Base-by-base conservation (phyloP, 371 early-diverging fungal species). In the Mucor circinelloides region DNA sequence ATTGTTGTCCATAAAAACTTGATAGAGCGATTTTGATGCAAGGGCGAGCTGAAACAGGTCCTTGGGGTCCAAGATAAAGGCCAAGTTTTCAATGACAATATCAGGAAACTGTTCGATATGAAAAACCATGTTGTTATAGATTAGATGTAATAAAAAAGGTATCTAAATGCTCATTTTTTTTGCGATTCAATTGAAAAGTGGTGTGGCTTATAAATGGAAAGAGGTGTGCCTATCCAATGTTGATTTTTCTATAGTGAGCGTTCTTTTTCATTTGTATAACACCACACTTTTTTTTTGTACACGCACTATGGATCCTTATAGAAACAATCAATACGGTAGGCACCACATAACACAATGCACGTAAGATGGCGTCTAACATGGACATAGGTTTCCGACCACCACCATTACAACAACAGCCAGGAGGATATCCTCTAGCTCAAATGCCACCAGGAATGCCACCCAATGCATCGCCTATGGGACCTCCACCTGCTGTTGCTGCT, bases 21-120 rank as follows among this genome's bases (percentile, higher is more conserved):
- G 60, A 23, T 67, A 70, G 19, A 77, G 61, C 15, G 67, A 36
- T 48, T 77, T 77, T 15, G 72, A 74, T 8, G 66, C 31, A 23
- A 60, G 54, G 0, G 68, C 57, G 21, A 77, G 62, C 38, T 69
- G 68, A 23, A 63, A 40, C 17, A 77, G 57, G n/a, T 77, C 78
- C n/a, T 50, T 30, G 21, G 78, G 78, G 2, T 77, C 75, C n/a
- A 77, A 55, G 17, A 68, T 38, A 54, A 57, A 72, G 19, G 68
- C 70, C n/a, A 77, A 32, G 13, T 70, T 65, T 48, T 72, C 70
- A 2, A 74, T 46, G 1, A 74, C 57, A 44, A 66, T 30, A 4
- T 60, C 58, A 13, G 78, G 78, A 28, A 77, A 68, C 3, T 54
- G 27, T 64, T 72, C 75, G 46, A 77, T 72, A 19, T 95, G 66